phyloP scores from a whole-genome alignment of 2,329 filamentous ascomycete genomes.

The Colletotrichum sp. region DNA sequence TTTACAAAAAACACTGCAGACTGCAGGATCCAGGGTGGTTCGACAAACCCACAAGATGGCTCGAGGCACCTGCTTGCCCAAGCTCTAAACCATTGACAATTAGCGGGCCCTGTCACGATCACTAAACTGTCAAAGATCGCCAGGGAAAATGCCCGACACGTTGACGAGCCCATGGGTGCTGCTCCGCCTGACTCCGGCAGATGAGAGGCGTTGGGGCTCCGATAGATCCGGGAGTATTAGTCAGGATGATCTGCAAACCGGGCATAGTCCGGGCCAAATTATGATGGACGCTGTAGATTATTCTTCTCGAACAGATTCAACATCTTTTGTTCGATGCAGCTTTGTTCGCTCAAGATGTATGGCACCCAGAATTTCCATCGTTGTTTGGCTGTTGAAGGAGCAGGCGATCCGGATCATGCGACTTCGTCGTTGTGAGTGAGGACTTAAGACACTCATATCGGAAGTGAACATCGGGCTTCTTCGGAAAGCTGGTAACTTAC shows the following conservation, averaged over 20 bases:
- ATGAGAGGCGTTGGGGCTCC: background rate
- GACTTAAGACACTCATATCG: background rate
- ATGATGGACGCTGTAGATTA: background rate
- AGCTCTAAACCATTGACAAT: background rate
- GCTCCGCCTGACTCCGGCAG: background rate
- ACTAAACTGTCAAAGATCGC: background rate
- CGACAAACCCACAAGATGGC: background rate
- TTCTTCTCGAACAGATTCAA: background rate
- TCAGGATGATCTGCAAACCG: background rate
- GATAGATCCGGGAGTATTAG: background rate
- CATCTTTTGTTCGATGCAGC: background rate
- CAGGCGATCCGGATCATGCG: background rate
- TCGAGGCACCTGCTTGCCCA: background rate
- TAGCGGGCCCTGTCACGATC: background rate
- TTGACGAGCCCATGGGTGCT: background rate
- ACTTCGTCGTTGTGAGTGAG: background rate
- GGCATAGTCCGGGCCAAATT: background rate
- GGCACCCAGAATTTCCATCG: background rate
- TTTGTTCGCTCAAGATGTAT: background rate
- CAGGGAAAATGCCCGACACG: background rate
- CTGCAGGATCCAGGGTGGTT: background rate
- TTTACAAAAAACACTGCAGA: background rate
- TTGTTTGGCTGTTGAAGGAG: rapidly evolving
- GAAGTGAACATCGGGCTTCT: rapidly evolving
- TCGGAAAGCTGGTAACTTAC: background rate